Evolutionary conservation across 2,329 filamentous ascomycete genomes (phyloP).

Genomic region (Paecilomyces formosus): DNA sequence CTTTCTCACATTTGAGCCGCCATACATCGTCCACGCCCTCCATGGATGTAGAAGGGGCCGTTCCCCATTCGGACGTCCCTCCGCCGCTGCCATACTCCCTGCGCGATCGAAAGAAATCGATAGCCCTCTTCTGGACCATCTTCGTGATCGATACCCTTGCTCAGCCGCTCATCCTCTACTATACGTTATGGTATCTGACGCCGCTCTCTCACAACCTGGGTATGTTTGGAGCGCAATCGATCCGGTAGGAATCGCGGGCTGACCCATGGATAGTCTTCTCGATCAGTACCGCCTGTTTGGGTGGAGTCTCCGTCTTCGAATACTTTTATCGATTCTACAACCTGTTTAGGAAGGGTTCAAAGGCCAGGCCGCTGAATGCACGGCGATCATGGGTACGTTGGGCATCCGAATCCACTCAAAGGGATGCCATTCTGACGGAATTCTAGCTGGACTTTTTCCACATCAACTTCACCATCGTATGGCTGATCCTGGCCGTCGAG

Average conservation of each 20-base stretch:
- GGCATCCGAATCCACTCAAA: not conserved
- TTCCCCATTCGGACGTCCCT: slow-evolving; percentile 18
- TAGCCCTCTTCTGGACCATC: slow-evolving; percentile 52
- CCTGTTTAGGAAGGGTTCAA: slow-evolving; percentile 29
- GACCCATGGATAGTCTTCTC: slow-evolving; percentile 27
- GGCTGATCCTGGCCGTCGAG: slow-evolving; percentile 36
- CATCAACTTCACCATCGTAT: slow-evolving; percentile 39
- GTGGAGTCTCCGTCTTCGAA: slow-evolving; percentile 36
- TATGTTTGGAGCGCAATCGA: slow-evolving; percentile 15
- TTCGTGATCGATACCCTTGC: slow-evolving; percentile 53
- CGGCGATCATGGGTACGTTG: slow-evolving; percentile 32
- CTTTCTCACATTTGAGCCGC: not conserved
- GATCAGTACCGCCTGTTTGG: slow-evolving; percentile 33
- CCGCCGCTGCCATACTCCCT: slow-evolving; percentile 52
- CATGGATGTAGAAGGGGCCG: slow-evolving; percentile 27
- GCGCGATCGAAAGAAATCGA: slow-evolving; percentile 46
- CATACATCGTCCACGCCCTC: slow-evolving; percentile 2
- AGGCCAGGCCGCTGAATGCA: slow-evolving; percentile 33
- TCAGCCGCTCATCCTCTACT: slow-evolving; percentile 55
- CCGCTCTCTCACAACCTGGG: slow-evolving; percentile 37
- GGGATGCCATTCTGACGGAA: slow-evolving; percentile 1
- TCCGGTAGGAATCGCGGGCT: not conserved
- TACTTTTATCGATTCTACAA: slow-evolving; percentile 36
- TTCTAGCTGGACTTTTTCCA: slow-evolving; percentile 38
- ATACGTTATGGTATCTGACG: slow-evolving; percentile 52